These are phyloP conservation scores for Zygosaccharomyces kombuchaensis DNA, from an alignment of 805 yeast species.

Conservation along the genomic window DNA sequence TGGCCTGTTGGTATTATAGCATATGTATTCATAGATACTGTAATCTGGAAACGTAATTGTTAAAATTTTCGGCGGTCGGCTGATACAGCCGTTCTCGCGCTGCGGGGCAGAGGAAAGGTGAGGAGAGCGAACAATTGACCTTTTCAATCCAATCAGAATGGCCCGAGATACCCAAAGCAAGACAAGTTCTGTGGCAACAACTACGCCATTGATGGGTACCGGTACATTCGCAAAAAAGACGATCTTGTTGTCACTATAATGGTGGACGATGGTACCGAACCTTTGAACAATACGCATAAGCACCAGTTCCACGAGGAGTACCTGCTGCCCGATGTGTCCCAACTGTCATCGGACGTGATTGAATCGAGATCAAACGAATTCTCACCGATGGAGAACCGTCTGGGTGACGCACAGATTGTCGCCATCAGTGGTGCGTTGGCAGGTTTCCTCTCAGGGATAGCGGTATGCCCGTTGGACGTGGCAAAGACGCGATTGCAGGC, in stretches of 20 bases:
- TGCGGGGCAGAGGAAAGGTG: no score
- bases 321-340: slow-evolving; percentile 24
- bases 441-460: slow-evolving; percentile 82
- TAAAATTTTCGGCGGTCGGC: no score
- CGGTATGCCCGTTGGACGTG: slow-evolving; percentile 94
- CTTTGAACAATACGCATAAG: not conserved
- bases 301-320: slow-evolving; percentile 10
- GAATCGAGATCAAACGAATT: slow-evolving; percentile 13
- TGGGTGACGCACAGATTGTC: slow-evolving; percentile 51
- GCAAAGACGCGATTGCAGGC: slow-evolving; percentile 94
- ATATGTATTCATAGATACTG: no score
- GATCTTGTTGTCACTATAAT: not conserved
- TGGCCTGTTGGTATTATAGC: no score
- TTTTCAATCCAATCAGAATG: not conserved
- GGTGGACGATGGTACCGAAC: slow-evolving; percentile 5
- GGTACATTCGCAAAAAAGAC: not conserved
- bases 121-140: not conserved
- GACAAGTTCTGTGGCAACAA: no score
- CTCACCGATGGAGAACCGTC: slow-evolving; percentile 1
- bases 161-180: not conserved
- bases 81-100: no score
- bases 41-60: no score
- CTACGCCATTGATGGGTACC: not conserved
- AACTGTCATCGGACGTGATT: slow-evolving; percentile 23
- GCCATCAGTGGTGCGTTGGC: slow-evolving; percentile 92